A percentile compares a stretch with the other conserved stretches of the same genome.
Conservation (phyloP, 2,329 filamentous ascomycete genomes). For the Thermomyces lanuginosus region DNA sequence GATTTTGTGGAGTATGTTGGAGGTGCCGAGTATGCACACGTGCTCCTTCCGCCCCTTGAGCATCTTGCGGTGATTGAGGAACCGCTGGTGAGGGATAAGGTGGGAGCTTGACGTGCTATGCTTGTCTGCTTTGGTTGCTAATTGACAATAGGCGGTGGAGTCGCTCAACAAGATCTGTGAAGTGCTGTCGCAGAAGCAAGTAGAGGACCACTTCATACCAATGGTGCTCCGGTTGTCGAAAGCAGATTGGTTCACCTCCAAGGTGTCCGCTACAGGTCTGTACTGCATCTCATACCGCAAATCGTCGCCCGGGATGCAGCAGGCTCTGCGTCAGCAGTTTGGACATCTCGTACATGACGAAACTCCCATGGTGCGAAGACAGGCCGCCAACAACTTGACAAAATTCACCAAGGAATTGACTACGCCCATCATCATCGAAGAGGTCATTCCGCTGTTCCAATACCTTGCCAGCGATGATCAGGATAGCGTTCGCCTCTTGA, state of each 20-base stretch:
- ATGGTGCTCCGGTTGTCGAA: conserved; percentile 91
- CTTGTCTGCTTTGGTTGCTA: conserved; percentile 6
- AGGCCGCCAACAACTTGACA: conserved; percentile 87
- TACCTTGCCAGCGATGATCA: conserved; percentile 93
- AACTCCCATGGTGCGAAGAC: conserved; percentile 95
- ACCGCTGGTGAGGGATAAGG: conserved; percentile 94
- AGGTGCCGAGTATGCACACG: conserved; percentile 82
- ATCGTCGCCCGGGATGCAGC: conserved; percentile 72
- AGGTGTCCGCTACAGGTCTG: conserved; percentile 91
- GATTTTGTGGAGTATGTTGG: conserved; percentile 96
- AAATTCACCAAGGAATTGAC: conserved; percentile 98
- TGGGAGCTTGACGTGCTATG: conserved; percentile 23
- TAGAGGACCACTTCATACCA: conserved; percentile 95
- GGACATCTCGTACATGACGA: conserved; percentile 90
- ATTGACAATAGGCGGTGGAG: conserved; percentile 63
- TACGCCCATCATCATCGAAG: conserved; percentile 76
- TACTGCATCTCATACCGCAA: conserved; percentile 89
- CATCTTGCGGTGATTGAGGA: conserved; percentile 98
- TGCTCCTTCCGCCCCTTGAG: conserved; percentile 90
- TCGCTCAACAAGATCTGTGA: conserved; percentile 98
- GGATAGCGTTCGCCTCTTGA: conserved; percentile 88
- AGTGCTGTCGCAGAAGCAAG: conserved; percentile 75
- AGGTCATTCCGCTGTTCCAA: conserved; percentile 98
- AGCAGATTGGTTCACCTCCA: conserved; percentile 99
- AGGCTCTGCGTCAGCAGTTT: conserved; percentile 82